Evolutionary conservation across 257 asterid species (phyloP).

Genomic region (Penstemon davidsonii): DNA sequence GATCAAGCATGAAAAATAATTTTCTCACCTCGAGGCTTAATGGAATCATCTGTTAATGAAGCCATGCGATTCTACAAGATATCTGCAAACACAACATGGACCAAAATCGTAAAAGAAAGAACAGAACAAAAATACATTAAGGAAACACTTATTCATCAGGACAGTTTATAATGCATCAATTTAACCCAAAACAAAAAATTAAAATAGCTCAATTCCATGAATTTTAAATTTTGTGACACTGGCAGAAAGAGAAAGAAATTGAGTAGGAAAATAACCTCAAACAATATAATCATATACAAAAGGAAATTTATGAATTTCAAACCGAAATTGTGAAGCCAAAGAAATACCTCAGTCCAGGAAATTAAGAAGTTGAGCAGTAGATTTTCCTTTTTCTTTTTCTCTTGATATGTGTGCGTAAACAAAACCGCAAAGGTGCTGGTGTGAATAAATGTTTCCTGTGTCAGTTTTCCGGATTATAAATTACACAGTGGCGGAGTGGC

Average conservation of each 20-base stretch:
- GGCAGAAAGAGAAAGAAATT: neutral
- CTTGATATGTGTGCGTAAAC: neutral
- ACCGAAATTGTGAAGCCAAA: neutral
- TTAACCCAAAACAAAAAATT: neutral
- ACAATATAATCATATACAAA: neutral
- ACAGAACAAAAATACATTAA: neutral
- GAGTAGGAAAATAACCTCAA: neutral
- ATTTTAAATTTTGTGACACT: neutral
- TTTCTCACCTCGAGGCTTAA: constrained; percentile 59
- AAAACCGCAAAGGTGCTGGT: too few species aligned
- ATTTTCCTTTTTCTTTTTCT: neutral
- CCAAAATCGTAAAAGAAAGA: constrained; percentile 2
- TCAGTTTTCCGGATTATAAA: too few species aligned
- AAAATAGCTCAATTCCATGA: neutral
- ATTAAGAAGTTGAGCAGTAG: too few species aligned
- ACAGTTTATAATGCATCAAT: neutral
- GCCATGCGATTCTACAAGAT: constrained; percentile 47
- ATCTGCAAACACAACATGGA: constrained; percentile 15
- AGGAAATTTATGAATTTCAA: neutral
- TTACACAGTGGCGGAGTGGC: too few species aligned
- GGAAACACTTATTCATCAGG: neutral
- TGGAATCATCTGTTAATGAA: constrained; percentile 42
- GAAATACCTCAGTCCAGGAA: constrained; percentile 4
- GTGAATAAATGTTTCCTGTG: too few species aligned
- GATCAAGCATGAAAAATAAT: neutral